These are phyloP conservation scores for Colletotrichum sublineola DNA, from an alignment of 2,329 filamentous ascomycete species.

Conservation along the genomic window DNA sequence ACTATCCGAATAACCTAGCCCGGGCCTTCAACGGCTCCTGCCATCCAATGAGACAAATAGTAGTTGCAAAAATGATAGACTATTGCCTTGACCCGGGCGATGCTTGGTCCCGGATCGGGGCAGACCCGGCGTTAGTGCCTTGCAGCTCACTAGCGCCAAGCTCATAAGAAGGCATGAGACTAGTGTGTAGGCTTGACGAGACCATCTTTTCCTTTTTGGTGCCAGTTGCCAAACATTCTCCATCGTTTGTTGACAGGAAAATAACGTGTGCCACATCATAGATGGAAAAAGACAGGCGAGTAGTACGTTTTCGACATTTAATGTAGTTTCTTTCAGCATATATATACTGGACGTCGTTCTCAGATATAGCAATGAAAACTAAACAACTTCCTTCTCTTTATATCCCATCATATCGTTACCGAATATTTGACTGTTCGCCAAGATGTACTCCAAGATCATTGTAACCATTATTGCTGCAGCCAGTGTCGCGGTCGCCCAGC, in stretches of 20 bases:
- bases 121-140: slow-evolving; percentile 33
- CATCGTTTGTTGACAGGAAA: background rate
- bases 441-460: slow-evolving; percentile 48
- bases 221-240: background rate
- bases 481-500: slow-evolving; percentile 55
- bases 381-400: background rate
- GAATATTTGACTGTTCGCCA: slow-evolving; percentile 10
- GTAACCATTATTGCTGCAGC: slow-evolving; percentile 46
- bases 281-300: background rate
- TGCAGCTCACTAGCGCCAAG: slow-evolving; percentile 3
- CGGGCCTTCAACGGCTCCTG: slow-evolving; percentile 9
- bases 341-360: background rate
- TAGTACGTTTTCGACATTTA: too few species aligned
- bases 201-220: slow-evolving; percentile 18
- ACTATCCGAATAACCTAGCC: slow-evolving; percentile 6
- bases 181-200: slow-evolving; percentile 27
- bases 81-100: slow-evolving; percentile 2
- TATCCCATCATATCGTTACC: background rate
- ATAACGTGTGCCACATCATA: background rate
- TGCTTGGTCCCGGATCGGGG: slow-evolving; percentile 25
- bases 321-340: background rate
- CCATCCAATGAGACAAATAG: slow-evolving; percentile 14
- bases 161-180: background rate
- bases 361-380: accelerated
- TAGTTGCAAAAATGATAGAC: slow-evolving; percentile 7